A percentile compares a stretch with the other conserved stretches of the same genome.
Conservation (phyloP, 2,329 filamentous ascomycete genomes). For the Dendryphion nanum region DNA sequence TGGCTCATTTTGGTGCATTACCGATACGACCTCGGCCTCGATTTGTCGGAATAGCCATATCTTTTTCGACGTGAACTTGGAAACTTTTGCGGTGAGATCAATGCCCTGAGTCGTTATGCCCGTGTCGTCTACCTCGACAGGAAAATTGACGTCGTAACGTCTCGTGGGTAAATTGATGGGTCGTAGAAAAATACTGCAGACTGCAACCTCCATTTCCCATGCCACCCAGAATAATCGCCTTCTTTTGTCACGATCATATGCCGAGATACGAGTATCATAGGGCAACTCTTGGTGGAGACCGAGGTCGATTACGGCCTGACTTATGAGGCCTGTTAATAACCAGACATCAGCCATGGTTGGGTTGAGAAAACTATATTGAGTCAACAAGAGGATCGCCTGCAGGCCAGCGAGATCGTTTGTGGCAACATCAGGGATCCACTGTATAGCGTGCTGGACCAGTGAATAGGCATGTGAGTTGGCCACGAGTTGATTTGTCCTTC, state of each 20-base stretch:
- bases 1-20: constrained; percentile 31
- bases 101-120: constrained; percentile 28
- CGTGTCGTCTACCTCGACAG: constrained; percentile 33
- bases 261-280: constrained; percentile 21
- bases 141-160: constrained; percentile 29
- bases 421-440: constrained; percentile 35
- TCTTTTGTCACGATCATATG: constrained; percentile 37
- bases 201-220: constrained; percentile 39
- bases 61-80: constrained; percentile 34
- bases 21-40: constrained; percentile 33
- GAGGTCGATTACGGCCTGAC: constrained; percentile 36
- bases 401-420: constrained; percentile 36
- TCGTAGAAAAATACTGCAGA: constrained; percentile 33
- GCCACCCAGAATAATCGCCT: constrained; percentile 38
- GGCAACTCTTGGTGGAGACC: constrained; percentile 38
- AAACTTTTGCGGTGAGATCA: constrained; percentile 25
- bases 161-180: constrained; percentile 31
- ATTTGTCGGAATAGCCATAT: constrained; percentile 36
- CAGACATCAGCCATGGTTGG: constrained; percentile 37
- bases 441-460: constrained; percentile 35
- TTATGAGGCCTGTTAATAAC: constrained; percentile 37
- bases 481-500: constrained; percentile 30
- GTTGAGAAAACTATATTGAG: constrained; percentile 37
- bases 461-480: constrained; percentile 33
- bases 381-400: constrained; percentile 35